Evolutionary conservation across 2,329 filamentous ascomycete species (phyloP).

Genomic region (Juglanconis juglandina): DNA sequence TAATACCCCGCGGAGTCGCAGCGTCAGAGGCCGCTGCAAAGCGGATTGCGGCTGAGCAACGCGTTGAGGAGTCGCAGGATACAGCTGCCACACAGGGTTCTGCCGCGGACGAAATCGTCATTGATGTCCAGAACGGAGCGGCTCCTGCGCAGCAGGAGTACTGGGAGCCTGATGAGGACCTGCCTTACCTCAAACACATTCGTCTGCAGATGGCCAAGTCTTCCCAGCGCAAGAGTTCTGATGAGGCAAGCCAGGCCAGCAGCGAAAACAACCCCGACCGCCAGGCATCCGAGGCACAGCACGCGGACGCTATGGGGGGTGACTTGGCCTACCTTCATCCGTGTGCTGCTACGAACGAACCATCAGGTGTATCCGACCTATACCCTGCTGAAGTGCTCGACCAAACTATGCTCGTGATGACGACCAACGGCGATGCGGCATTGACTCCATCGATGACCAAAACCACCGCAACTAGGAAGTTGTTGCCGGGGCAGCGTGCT

Average conservation of each 20-base stretch:
- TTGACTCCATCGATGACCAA: neutral
- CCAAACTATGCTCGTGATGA: neutral
- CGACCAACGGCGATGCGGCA: neutral
- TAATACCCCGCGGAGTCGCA: constrained; percentile 13
- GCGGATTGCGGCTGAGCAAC: constrained; percentile 5
- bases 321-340: neutral
- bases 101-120: neutral
- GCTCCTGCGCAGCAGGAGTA: neutral
- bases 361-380: neutral
- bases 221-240: neutral
- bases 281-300: neutral
- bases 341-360: neutral
- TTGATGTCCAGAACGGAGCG: neutral
- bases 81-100: neutral
- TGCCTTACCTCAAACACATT: constrained; percentile 17
- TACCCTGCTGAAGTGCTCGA: constrained; percentile 14
- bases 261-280: neutral
- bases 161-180: constrained; percentile 3
- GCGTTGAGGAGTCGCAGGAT: neutral
- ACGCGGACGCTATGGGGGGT: too few species aligned
- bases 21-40: constrained; percentile 14
- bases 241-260: neutral
- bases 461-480: neutral
- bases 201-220: neutral
- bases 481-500: neutral